Percentiles rank a stretch among this genome's conserved stretches.
These are phyloP conservation scores for Epichloe sylvatica DNA, from an alignment of 2,329 filamentous ascomycete genomes.

Conservation along the genomic window DNA sequence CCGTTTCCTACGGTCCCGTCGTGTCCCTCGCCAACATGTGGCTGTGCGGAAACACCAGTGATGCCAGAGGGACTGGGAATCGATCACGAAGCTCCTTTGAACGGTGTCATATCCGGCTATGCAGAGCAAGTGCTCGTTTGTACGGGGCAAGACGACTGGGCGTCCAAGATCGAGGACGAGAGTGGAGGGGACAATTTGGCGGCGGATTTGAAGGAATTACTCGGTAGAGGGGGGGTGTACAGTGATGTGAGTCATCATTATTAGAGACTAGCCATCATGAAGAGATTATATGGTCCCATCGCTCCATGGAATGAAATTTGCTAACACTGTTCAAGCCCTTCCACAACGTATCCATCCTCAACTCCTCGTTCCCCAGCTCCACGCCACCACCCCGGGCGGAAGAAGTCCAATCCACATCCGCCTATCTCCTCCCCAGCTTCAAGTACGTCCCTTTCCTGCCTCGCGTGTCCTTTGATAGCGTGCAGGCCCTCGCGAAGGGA, in stretches of 20 bases:
- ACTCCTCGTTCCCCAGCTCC: constrained; percentile 57
- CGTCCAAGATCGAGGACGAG: constrained; percentile 72
- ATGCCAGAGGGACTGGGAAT: constrained; percentile 59
- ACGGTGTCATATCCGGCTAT: constrained; percentile 66
- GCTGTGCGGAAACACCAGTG: constrained; percentile 52
- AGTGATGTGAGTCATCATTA: constrained; percentile 42
- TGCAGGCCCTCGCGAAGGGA: constrained; percentile 43
- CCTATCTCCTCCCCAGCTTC: constrained; percentile 71
- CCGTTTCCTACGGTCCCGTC: constrained; percentile 29
- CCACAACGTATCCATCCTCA: constrained; percentile 64
- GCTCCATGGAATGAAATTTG: neutral
- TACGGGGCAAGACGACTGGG: constrained; percentile 70
- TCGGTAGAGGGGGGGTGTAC: constrained; percentile 53
- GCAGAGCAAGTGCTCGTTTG: constrained; percentile 72
- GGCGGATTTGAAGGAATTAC: constrained; percentile 55
- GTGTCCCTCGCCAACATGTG: constrained; percentile 66
- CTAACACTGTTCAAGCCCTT: constrained; percentile 46
- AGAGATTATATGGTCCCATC: too few relatives aligned
- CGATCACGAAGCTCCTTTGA: constrained; percentile 54
- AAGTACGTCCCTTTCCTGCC: constrained; percentile 63
- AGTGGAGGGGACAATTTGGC: constrained; percentile 51
- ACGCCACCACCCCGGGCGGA: constrained; percentile 26
- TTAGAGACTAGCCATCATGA: too few relatives aligned
- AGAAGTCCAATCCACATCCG: constrained; percentile 43
- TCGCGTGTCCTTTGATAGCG: constrained; percentile 41